Percentiles rank a stretch among this genome's conserved stretches.
phyloP scores from a whole-genome alignment of 768 basidiomycete species.

The Boletellus sp. region DNA sequence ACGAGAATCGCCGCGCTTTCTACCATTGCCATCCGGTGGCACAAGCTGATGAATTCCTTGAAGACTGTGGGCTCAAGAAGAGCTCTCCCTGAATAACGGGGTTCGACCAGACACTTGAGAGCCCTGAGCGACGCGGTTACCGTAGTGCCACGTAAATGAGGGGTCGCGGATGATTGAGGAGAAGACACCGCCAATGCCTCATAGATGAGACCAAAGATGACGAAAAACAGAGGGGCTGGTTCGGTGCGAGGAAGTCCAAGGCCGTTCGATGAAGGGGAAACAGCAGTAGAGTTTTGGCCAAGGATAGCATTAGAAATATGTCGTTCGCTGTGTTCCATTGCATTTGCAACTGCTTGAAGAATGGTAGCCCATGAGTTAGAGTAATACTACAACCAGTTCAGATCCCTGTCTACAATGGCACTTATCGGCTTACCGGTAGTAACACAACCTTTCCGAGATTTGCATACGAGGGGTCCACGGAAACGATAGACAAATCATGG shows the following conservation, averaged over 20 bases:
- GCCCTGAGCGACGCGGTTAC: slow-evolving; percentile 68
- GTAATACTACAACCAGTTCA: slow-evolving; percentile 65
- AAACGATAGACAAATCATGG: slow-evolving; percentile 68
- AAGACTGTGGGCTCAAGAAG: slow-evolving; percentile 80
- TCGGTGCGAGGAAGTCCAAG: slow-evolving; percentile 40
- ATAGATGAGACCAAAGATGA: slow-evolving; percentile 90
- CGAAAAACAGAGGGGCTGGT: slow-evolving; percentile 80
- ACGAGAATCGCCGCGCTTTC: slow-evolving; percentile 71
- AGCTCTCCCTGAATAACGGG: slow-evolving; percentile 76
- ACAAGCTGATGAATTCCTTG: slow-evolving; percentile 84
- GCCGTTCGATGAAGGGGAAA: slow-evolving; percentile 19
- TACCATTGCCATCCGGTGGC: slow-evolving; percentile 86
- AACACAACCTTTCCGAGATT: slow-evolving; percentile 89
- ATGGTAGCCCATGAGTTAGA: slow-evolving; percentile 76
- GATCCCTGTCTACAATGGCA: background rate
- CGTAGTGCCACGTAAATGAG: slow-evolving; percentile 42
- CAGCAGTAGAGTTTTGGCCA: slow-evolving; percentile 41
- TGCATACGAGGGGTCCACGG: slow-evolving; percentile 78
- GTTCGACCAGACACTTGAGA: slow-evolving; percentile 73
- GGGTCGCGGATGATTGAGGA: slow-evolving; percentile 48
- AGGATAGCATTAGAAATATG: slow-evolving; percentile 78
- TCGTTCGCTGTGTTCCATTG: slow-evolving; percentile 68
- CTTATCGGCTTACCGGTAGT: slow-evolving; percentile 63
- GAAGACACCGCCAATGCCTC: slow-evolving; percentile 75
- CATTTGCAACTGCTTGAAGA: slow-evolving; percentile 77